Base-by-base conservation (phyloP, 2,329 filamentous ascomycete genomes). In the Sordariomycetes sp. region DNA sequence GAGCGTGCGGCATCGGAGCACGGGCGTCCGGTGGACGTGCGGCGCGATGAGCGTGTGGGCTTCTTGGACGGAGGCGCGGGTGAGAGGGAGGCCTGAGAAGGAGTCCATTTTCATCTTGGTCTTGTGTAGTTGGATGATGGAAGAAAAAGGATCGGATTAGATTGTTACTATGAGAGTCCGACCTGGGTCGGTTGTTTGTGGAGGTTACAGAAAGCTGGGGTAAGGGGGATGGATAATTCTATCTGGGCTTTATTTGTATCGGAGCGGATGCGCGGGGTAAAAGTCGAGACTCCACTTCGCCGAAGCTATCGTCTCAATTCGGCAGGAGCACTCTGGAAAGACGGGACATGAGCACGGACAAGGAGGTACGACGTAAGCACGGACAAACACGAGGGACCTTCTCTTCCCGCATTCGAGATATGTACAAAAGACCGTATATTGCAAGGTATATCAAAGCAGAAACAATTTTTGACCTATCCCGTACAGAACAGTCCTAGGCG, bases 1-100 rank as follows among this genome's bases (percentile, higher is more conserved):
- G 59, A 97, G 78, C 0, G 89, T 91, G 22, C 77, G 76, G 71
- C 85, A 90, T 58, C 90, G 95, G 10, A 92, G 75, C 32, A 95
- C 82, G 2, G 91, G 90, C 8, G 92, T 97, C 64, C 75, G 78
- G 75, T 96, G 89, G 67, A 97, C 81, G 72, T 89, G 81, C 1
- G 80, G 76, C 65, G 81, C 76, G 68, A 97, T 90, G 55, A 89
- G 77, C 53, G 76, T 70, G 73, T 90, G 86, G 3, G 92, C 92
- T 25, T 76, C 76, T 56, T 82, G 65, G 42, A 97, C 84, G 15
- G 88, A 90, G 55, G 75, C 71, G 52, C 89, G 84, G 20, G 82
- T 89, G 24, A 96, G 79, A 3, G 87, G 86, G 6, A 76, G 81
- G 55, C 76, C 75, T 24, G 75, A 78, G 6, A 72, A 69, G 8